Evolutionary conservation across 2,329 filamentous ascomycete genomes (phyloP).

Genomic region (Mycogone perniciosa): DNA sequence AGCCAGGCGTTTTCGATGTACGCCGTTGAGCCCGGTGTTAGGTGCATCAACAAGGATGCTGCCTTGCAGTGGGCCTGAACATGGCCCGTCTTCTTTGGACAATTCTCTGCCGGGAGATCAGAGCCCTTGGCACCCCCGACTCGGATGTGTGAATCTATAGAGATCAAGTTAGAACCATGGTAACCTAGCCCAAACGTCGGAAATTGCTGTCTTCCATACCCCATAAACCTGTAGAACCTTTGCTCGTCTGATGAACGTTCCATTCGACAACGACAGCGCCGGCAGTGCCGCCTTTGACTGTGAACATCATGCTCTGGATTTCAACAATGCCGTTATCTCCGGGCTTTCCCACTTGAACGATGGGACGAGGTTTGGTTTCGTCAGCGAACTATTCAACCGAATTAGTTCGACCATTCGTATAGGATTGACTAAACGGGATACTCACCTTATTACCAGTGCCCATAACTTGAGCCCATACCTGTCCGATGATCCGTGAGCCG

Average conservation of each 20-base stretch:
- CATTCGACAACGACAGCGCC: constrained; percentile 66
- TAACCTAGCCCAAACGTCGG: too few species aligned
- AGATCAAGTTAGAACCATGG: too few species aligned
- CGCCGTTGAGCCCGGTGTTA: constrained; percentile 37
- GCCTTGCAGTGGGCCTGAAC: constrained; percentile 52
- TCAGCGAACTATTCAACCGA: too few species aligned
- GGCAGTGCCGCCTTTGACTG: constrained; percentile 56
- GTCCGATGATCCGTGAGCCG: not conserved
- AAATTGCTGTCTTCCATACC: too few species aligned
- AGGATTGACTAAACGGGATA: not conserved
- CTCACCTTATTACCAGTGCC: not conserved
- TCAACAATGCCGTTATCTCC: constrained; percentile 59
- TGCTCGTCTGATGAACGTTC: constrained; percentile 33
- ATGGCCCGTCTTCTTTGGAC: constrained; percentile 39
- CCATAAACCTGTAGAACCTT: too few species aligned
- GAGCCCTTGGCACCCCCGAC: constrained; percentile 65
- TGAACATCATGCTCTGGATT: constrained; percentile 62
- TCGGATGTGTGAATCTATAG: constrained; percentile 66
- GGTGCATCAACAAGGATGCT: constrained; percentile 46
- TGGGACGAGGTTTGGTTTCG: not conserved
- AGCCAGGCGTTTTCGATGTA: constrained; percentile 53
- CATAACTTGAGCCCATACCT: not conserved
- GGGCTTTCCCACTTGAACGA: constrained; percentile 57
- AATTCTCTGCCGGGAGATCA: constrained; percentile 54
- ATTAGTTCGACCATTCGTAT: too few species aligned